Conservation (phyloP, 139 green algal species). For the Haematococcus lacustris region DNA sequence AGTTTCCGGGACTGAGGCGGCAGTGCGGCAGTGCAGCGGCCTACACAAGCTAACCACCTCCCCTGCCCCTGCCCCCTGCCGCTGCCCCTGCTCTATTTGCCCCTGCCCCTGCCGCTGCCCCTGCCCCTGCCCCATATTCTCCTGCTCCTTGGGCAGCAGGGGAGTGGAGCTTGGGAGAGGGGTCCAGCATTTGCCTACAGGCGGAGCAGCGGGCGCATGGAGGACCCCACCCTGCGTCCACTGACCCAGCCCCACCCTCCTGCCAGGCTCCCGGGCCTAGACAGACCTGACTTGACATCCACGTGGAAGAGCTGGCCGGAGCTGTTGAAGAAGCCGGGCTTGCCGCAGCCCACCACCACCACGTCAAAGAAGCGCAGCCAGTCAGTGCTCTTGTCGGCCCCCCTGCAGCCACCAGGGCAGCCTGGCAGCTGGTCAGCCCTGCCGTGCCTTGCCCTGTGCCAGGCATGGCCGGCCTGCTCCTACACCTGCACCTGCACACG, state of each 20-base stretch:
- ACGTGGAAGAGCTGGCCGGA: constrained; percentile 31
- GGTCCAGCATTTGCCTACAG: too few species aligned
- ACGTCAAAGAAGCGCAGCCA: constrained; percentile 93
- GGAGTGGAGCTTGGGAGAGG: too few species aligned
- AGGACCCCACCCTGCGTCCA: neutral
- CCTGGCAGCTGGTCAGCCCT: too few species aligned
- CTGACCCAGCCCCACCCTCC: neutral
- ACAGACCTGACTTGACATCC: constrained; percentile 38
- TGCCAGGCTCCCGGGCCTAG: neutral
- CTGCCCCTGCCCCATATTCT: too few species aligned
- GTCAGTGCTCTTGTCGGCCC: constrained; percentile 25
- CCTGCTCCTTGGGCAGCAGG: too few species aligned
- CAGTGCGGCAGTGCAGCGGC: neutral
- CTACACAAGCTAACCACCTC: too few species aligned
- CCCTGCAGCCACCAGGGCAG: constrained; percentile 6
- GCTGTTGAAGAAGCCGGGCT: constrained; percentile 73
- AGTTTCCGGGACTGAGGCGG: neutral
- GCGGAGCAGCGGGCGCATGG: too few species aligned
- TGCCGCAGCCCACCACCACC: constrained; percentile 76
- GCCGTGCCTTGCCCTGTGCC: neutral
- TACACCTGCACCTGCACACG: too few species aligned
- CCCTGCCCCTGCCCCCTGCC: too few species aligned
- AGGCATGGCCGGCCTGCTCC: too few species aligned
- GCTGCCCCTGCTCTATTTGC: too few species aligned
- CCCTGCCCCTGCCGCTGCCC: too few species aligned